These are phyloP conservation scores for Eucalyptus pauciflora DNA, from an alignment of 345 rosid genomes.

Conservation along the genomic window DNA sequence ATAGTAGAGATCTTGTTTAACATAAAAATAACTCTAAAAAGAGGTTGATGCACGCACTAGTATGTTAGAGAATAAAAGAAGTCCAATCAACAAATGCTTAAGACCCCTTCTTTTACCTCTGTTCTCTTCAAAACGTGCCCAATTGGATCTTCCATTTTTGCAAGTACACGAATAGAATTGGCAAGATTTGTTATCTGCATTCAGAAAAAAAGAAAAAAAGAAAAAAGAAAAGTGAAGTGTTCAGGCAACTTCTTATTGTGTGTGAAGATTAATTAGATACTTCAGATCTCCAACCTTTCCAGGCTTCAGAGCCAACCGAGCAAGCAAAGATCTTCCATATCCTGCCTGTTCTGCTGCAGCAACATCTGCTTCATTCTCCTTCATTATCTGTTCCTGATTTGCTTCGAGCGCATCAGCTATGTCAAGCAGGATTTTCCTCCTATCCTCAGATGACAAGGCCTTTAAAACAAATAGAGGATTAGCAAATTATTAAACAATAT, in stretches of 20 bases:
- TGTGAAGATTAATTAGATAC: background rate
- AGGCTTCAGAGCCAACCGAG: slow-evolving; percentile 75
- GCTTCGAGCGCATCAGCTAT: slow-evolving; percentile 84
- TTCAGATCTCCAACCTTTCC: slow-evolving; percentile 44
- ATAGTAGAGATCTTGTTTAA: background rate
- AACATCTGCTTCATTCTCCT: slow-evolving; percentile 80
- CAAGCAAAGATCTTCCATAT: slow-evolving; percentile 64
- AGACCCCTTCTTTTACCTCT: slow-evolving; percentile 40
- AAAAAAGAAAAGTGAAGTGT: background rate
- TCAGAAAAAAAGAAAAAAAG: background rate
- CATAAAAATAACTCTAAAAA: background rate
- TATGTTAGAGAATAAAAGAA: background rate
- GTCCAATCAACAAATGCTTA: background rate
- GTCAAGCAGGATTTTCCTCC: slow-evolving; percentile 63
- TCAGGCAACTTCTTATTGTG: background rate
- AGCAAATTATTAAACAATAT: background rate
- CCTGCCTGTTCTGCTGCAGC: slow-evolving; percentile 69
- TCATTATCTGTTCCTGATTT: slow-evolving; percentile 46
- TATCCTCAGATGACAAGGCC: slow-evolving; percentile 62
- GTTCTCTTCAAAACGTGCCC: slow-evolving; percentile 79
- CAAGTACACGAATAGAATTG: slow-evolving; percentile 69
- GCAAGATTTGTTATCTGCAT: slow-evolving; percentile 74
- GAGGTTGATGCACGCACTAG: background rate
- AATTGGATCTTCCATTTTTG: slow-evolving; percentile 92
- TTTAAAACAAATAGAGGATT: slow-evolving; percentile 11